phyloP scores from a whole-genome alignment of 1,284 basidiomycete genomes.

The Pyrrhoderma noxium region DNA sequence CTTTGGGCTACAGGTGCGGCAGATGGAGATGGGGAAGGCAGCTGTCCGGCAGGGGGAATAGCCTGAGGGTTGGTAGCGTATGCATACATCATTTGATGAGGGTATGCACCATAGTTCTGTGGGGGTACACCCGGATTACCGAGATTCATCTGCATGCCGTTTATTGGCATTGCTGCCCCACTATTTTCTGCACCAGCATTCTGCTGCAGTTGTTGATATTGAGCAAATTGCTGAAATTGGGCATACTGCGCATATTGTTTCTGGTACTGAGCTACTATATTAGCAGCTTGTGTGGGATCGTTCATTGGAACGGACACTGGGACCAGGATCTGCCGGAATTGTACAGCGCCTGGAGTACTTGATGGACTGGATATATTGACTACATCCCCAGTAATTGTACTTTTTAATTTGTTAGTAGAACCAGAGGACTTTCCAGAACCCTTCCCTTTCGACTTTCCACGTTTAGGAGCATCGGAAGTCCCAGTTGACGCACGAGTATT shows the following conservation, averaged over 20 bases:
- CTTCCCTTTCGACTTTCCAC: neutral
- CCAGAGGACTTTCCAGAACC: neutral
- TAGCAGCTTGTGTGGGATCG: conserved; percentile 2
- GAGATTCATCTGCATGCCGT: too few species aligned
- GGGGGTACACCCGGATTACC: too few species aligned
- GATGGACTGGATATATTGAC: neutral
- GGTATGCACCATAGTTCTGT: too few species aligned
- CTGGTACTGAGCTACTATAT: conserved; percentile 7
- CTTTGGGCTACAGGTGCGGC: too few species aligned
- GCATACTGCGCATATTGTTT: conserved; percentile 13
- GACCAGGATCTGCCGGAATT: conserved; percentile 11
- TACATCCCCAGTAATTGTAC: neutral
- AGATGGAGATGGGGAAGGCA: too few species aligned
- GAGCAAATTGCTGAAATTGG: conserved; percentile 3
- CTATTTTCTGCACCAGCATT: too few species aligned
- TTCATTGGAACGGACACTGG: conserved; percentile 8
- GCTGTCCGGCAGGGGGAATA: too few species aligned
- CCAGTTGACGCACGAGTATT: conserved; percentile 8
- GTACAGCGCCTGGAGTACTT: neutral
- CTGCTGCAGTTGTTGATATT: conserved; percentile 6
- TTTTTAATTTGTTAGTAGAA: neutral
- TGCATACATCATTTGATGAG: too few species aligned
- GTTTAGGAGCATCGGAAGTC: neutral
- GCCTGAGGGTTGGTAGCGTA: too few species aligned
- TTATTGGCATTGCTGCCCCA: too few species aligned